Evolutionary conservation across 805 yeast genomes (phyloP).

Genomic region (Diddensiella santjacobensis): DNA sequence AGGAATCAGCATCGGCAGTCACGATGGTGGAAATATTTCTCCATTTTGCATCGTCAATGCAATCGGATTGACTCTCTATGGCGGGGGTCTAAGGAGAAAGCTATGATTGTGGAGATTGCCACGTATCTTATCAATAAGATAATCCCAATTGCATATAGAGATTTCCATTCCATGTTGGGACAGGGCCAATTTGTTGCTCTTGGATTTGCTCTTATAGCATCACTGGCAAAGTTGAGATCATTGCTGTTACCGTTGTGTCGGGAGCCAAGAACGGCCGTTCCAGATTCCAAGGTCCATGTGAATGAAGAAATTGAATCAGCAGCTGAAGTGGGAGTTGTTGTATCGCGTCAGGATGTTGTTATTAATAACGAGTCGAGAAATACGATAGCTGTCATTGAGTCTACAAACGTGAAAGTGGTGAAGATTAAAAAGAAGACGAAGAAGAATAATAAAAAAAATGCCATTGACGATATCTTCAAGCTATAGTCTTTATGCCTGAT

Average conservation of each 20-base stretch:
- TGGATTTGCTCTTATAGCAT: conserved; percentile 66
- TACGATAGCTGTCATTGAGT: not conserved
- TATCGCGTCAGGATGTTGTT: conserved; percentile 14
- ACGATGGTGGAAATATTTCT: conserved; percentile 72
- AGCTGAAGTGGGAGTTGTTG: conserved; percentile 25
- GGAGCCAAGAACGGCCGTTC: not conserved
- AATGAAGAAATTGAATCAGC: not conserved
- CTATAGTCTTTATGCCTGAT: not conserved
- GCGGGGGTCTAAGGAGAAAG: not conserved
- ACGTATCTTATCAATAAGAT: conserved; percentile 36
- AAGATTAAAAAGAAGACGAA: conserved; percentile 28
- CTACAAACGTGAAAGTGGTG: conserved; percentile 12
- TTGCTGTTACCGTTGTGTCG: conserved; percentile 14
- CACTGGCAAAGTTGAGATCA: conserved; percentile 44
- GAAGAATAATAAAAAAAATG: conserved; percentile 48
- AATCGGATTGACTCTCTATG: conserved; percentile 19
- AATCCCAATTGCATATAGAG: conserved; percentile 50
- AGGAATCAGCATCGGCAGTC: conserved; percentile 71
- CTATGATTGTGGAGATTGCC: conserved; percentile 14
- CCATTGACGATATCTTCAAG: conserved; percentile 67
- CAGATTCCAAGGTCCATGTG: not conserved
- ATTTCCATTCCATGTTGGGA: conserved; percentile 63
- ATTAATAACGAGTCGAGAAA: too few species aligned
- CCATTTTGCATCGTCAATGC: conserved; percentile 53
- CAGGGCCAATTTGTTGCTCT: conserved; percentile 73